Conservation (phyloP, 192 early-diverging fungal species). For the Backusella sp. region DNA sequence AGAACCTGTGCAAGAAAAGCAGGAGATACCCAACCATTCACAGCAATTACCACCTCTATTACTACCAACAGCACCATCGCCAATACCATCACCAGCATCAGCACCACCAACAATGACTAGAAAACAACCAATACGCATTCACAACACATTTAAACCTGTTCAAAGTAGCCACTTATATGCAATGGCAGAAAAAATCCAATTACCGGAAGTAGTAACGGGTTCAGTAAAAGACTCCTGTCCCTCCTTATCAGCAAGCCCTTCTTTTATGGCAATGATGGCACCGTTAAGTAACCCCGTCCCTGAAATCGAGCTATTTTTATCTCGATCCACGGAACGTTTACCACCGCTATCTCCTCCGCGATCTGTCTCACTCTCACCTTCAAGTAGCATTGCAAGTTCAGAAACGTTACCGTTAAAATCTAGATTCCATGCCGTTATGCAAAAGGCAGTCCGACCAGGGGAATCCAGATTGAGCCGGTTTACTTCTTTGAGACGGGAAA, state of each 20-base stretch:
- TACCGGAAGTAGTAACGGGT: not conserved
- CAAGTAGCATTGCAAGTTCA: not conserved
- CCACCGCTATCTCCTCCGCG: not conserved
- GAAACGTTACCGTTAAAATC: not conserved
- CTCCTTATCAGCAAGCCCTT: not conserved
- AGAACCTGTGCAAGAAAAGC: not conserved
- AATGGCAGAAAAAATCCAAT: conserved; percentile 7
- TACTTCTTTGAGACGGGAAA: not conserved
- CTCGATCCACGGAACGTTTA: not conserved
- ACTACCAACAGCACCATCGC: not conserved
- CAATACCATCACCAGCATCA: not conserved
- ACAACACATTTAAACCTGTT: not conserved
- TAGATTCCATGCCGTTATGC: not conserved
- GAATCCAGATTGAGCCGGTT: not conserved
- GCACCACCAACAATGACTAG: not conserved
- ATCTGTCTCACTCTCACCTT: not conserved
- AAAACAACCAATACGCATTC: not conserved
- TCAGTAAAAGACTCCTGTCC: not conserved
- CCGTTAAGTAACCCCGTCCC: not conserved
- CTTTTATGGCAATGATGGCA: not conserved
- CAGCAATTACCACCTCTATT: not conserved
- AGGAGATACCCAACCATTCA: not conserved
- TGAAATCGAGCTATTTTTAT: conserved; percentile 6
- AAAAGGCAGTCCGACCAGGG: not conserved
- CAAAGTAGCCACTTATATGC: not conserved